Conservation (phyloP, 1,284 basidiomycete genomes). For the Ceratobasidium sp. region DNA sequence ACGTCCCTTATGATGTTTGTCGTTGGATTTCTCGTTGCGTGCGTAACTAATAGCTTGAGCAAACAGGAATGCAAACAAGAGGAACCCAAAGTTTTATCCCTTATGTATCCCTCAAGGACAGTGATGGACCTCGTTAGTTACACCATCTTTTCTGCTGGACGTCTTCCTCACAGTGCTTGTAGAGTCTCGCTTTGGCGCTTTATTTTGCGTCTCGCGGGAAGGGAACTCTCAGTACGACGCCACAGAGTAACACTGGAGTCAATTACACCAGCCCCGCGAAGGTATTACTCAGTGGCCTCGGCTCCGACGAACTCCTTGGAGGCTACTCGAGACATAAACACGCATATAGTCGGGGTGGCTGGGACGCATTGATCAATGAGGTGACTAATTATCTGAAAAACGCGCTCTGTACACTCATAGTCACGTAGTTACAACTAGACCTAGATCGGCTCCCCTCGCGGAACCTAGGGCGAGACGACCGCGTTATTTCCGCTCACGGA, state of each 20-base stretch:
- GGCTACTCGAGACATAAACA: conserved; percentile 93
- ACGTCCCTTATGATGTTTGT: conserved; percentile 84
- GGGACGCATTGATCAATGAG: conserved; percentile 84
- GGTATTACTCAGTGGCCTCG: conserved; percentile 91
- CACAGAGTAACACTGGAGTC: conserved; percentile 57
- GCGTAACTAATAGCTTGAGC: conserved; percentile 31
- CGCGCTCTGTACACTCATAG: background rate
- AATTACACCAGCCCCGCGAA: conserved; percentile 80
- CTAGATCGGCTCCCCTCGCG: conserved; percentile 90
- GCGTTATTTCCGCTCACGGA: conserved; percentile 88
- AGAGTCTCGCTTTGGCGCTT: conserved; percentile 92
- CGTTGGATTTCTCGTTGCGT: conserved; percentile 23
- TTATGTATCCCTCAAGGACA: conserved; percentile 86
- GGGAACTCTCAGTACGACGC: conserved; percentile 67
- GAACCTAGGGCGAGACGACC: conserved; percentile 95
- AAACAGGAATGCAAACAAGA: conserved; percentile 75
- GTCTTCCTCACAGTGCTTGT: conserved; percentile 2
- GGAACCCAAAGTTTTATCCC: conserved; percentile 70
- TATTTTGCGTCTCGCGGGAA: conserved; percentile 91
- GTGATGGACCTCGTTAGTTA: conserved; percentile 90
- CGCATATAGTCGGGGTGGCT: conserved; percentile 76
- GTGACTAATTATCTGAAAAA: conserved; percentile 59
- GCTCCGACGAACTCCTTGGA: conserved; percentile 95
- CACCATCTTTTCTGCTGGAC: background rate
- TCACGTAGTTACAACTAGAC: conserved; percentile 86